Base-by-base conservation (phyloP, 2,329 filamentous ascomycete genomes). In the Fusarium haematococcum region DNA sequence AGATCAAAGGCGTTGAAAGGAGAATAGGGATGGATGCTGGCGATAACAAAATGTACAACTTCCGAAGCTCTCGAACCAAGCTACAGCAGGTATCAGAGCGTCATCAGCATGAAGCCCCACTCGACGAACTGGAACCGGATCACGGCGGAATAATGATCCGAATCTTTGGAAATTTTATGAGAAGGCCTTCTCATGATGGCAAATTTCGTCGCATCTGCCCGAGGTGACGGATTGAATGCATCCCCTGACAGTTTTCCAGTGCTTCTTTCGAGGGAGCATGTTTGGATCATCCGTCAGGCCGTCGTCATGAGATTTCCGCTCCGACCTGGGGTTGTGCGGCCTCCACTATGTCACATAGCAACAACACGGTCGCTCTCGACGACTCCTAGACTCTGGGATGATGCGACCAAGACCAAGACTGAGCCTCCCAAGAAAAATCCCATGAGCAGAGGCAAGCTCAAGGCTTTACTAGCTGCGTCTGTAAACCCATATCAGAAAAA, bases 241-340 rank as follows among this genome's bases (percentile, higher is more conserved):
- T 63, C 59, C 64, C 70, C 43, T 32, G 14, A 43, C n/a, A 25
- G 52, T 68, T 65, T 25, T 54, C 66, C 59, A 58, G 50, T 52
- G 10, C 37, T 33, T 62, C 33, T 27, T 48, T 39, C 4, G 3
- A 25, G 35, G 50, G 69, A 78, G 69, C 68, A 79, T 79, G 77
- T 58, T 69, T 43, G 37, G 30, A 30, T 59, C 23, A 62, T 37
- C 32, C 4, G n/a, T 13, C 27, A 57, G 41, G 32, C 73, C 30
- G 59, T 70, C 62, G 78, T 71, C 70, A 83, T 83, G 81, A 82
- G 76, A 69, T 69, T 77, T 66, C 54, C 79, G 71, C 72, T 78
- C 70, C 79, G 76, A 66, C 65, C 74, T 43, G 75, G 75, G 73
- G 77, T 71, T 68, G 70, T 73, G 60, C 69, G 79, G 73, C 69